Evolutionary conservation across 2,329 filamentous ascomycete genomes (phyloP).

Genomic region (Ceratocystis ficicola): DNA sequence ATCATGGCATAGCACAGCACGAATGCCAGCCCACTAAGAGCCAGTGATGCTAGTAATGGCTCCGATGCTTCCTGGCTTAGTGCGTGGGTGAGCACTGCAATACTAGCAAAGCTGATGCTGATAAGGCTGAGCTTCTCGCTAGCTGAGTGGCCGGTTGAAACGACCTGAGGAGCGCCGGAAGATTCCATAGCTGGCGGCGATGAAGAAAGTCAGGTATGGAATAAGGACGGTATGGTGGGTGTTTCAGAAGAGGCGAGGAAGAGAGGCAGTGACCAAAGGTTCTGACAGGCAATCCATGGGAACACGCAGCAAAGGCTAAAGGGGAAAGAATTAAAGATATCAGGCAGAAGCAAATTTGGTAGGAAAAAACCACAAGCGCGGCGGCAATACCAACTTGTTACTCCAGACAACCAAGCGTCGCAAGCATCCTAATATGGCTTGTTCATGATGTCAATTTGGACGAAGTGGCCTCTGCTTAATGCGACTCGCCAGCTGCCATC

Average conservation of each 20-base stretch:
- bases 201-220: background rate
- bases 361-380: background rate
- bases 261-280: background rate
- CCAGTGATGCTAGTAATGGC: conserved; percentile 75
- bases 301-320: background rate
- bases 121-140: conserved; percentile 45
- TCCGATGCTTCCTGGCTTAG: conserved; percentile 66
- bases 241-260: background rate
- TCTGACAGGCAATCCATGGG: background rate
- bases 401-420: conserved; percentile 1
- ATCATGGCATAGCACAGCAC: conserved; percentile 73
- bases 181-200: background rate
- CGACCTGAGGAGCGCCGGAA: conserved; percentile 15
- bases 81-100: conserved; percentile 65
- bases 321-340: background rate
- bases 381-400: background rate
- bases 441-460: background rate
- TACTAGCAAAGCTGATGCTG: conserved; percentile 53
- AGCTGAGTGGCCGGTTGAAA: conserved; percentile 36
- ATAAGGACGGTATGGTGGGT: background rate
- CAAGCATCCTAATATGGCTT: background rate
- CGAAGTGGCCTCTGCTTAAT: conserved; percentile 6
- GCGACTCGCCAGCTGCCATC: background rate
- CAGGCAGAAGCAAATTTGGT: background rate
- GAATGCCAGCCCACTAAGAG: conserved; percentile 77